Conservation (phyloP, 768 basidiomycete species). For the Kwoniella sp. region DNA sequence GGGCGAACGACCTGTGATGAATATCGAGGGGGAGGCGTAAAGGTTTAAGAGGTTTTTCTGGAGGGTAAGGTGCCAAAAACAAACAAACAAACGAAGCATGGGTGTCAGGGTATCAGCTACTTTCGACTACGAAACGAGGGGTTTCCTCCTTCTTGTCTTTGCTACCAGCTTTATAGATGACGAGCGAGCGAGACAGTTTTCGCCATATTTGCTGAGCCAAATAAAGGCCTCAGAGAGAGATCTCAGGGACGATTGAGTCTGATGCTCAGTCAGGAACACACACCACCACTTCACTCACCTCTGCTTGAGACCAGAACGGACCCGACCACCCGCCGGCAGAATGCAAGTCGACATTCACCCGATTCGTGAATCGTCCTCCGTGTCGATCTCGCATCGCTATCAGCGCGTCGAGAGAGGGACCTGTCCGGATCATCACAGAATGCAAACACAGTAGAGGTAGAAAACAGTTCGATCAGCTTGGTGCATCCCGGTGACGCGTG, state of each 20-base stretch:
- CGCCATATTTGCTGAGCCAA: no score
- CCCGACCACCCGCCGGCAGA: constrained; percentile 77
- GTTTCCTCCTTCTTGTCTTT: no score
- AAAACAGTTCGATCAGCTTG: neutral
- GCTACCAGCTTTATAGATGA: no score
- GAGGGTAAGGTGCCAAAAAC: no score
- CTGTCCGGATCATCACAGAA: constrained; percentile 42
- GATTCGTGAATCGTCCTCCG: constrained; percentile 62
- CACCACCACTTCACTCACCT: constrained; percentile 67
- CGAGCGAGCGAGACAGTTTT: no score
- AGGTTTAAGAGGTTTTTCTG: constrained; percentile 74
- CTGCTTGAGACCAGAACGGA: constrained; percentile 72
- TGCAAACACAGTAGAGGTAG: neutral
- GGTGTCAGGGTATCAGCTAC: no score
- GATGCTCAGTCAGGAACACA: no score
- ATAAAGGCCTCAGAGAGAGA: no score
- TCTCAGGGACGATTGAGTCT: no score
- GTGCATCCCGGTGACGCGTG: no score
- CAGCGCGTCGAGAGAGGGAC: constrained; percentile 69
- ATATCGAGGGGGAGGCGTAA: constrained; percentile 84
- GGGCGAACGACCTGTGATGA: constrained; percentile 74
- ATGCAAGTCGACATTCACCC: constrained; percentile 84
- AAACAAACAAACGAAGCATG: neutral
- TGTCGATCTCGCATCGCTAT: constrained; percentile 65
- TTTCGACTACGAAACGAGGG: no score